Percentiles rank a stretch among this genome's conserved stretches.
These are phyloP conservation scores for Colletotrichum chlorophyti DNA, from an alignment of 2,329 filamentous ascomycete species.

Conservation along the genomic window DNA sequence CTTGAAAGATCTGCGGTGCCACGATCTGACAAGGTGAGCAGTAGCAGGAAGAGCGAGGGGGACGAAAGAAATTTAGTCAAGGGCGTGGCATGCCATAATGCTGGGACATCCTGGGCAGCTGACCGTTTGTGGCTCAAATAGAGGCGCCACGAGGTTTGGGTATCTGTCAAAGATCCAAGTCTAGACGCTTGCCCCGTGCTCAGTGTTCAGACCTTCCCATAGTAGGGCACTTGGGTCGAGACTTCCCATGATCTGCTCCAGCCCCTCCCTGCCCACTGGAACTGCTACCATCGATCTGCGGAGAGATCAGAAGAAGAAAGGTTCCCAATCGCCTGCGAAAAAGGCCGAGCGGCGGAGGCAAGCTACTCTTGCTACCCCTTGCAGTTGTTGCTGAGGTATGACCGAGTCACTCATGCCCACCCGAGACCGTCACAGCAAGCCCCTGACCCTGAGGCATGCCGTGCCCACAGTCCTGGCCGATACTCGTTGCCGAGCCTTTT, in stretches of 20 bases:
- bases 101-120: conserved; percentile 8
- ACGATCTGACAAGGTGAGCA: conserved; percentile 7
- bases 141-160: background rate
- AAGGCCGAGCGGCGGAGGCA: conserved; percentile 8
- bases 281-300: conserved; percentile 27
- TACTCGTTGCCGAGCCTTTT: background rate
- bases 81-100: conserved; percentile 1
- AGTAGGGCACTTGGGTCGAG: conserved; percentile 6
- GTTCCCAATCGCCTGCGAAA: background rate
- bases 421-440: conserved; percentile 9
- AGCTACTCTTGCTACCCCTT: conserved; percentile 11
- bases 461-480: background rate
- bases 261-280: conserved; percentile 23
- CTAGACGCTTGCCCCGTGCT: background rate
- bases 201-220: background rate
- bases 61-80: too few species aligned
- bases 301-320: conserved; percentile 26
- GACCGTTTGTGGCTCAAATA: background rate
- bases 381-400: conserved; percentile 11
- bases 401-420: conserved; percentile 11
- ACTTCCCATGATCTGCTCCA: conserved; percentile 14
- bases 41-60: background rate
- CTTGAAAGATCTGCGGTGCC: conserved; percentile 18
- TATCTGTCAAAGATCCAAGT: background rate
- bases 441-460: conserved; percentile 8